phyloP scores from a whole-genome alignment of 73 alveolate species.

The Urostyla sp. region DNA sequence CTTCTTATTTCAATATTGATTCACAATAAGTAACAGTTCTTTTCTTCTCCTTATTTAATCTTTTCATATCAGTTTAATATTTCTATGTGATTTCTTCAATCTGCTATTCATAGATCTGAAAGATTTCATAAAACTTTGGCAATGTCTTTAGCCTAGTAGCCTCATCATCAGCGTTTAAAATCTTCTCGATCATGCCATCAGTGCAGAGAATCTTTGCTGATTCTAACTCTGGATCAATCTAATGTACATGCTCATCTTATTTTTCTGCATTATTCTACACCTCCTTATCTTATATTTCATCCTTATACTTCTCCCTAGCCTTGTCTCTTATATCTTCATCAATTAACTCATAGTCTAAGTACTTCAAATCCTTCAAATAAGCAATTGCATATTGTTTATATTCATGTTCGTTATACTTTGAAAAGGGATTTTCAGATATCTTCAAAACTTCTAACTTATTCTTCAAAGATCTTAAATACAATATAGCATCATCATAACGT shows the following conservation, averaged over 20 bases:
- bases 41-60: constrained; percentile 49
- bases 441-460: constrained; percentile 78
- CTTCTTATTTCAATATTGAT: constrained; percentile 48
- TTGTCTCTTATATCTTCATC: constrained; percentile 75
- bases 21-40: constrained; percentile 57
- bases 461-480: constrained; percentile 68
- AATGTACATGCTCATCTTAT: constrained; percentile 58
- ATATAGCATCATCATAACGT: constrained; percentile 62
- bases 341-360: constrained; percentile 80
- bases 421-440: constrained; percentile 87
- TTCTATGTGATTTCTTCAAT: constrained; percentile 47
- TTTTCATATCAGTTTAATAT: constrained; percentile 55
- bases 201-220: constrained; percentile 72
- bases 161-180: constrained; percentile 58
- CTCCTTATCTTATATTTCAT: constrained; percentile 72
- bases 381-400: constrained; percentile 80
- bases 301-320: constrained; percentile 80
- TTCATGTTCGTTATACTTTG: constrained; percentile 71
- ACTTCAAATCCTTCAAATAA: constrained; percentile 74
- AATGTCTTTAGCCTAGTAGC: constrained; percentile 31
- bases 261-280: constrained; percentile 59
- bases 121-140: constrained; percentile 54
- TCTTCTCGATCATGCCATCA: constrained; percentile 47
- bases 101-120: constrained; percentile 48
- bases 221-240: constrained; percentile 52